Evolutionary conservation across 768 basidiomycete species (phyloP), one percentile per base, ranked within the genome.

Genomic region (Suillus spraguei): DNA sequence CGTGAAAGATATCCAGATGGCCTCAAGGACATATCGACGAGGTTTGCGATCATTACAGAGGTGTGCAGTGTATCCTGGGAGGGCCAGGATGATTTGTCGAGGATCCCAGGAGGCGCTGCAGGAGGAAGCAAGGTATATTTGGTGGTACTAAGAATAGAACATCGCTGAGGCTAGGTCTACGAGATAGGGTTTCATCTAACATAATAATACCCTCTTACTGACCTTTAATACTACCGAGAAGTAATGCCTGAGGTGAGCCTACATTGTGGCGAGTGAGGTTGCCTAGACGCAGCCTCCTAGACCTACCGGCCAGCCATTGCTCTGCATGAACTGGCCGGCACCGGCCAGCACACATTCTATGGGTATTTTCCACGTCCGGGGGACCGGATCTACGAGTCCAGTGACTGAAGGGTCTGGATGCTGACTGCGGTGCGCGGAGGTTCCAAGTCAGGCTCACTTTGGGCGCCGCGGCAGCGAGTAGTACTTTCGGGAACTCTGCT

Each of bases 71-170:
- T n/a, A 49, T 49, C 24, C 47, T 49, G 47, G 46, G 24, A 49
- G 47, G 24, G 47, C 47, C 47, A 49, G 10, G 10, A 49, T 49
- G 47, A 6, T 11, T 49, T 24, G 22, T 24, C 13, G 14, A 49
- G 24, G 47, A 8, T 49, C 47, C 24, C 24, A 14, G 24, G 49
- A 50, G 47, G 47, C 7, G 24, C 47, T 49, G 47, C 47, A 49
- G 47, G 47, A 49, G 22, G 47, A 49, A 24, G 24, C 47, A 49
- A 49, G 47, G 47, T 49, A 49, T 49, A 49, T 49, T 49, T 49
- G 24, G 47, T 49, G 24, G 22, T 49, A 24, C 47, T 49, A 47
- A 5, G 10, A 47, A 47, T 47, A 47, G 46, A 47, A 47, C 46
- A 47, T 47, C 13, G 4, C 46, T 24, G 46, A 47, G 46, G 22